Evolutionary conservation across 2,329 filamentous ascomycete species (phyloP).

Genomic region (Huntiella abstrusa): DNA sequence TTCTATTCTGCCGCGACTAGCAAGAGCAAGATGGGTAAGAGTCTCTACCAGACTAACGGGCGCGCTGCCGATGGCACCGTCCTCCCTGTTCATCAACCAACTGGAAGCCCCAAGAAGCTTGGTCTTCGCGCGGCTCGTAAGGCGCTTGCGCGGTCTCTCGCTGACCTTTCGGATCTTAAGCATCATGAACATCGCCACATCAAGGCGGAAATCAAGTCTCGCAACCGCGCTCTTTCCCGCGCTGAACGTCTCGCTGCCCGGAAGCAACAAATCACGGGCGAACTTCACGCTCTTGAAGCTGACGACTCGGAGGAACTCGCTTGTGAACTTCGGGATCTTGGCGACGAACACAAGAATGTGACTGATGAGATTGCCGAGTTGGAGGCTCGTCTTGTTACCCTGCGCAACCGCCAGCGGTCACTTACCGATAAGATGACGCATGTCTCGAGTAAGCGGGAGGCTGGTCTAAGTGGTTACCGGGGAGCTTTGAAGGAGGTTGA

Average conservation of each 20-base stretch:
- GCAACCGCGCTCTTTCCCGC: constrained; percentile 38
- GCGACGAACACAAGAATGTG: constrained; percentile 32
- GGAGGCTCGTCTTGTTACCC: constrained; percentile 41
- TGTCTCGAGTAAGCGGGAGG: constrained; percentile 45
- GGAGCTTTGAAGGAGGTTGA: constrained; percentile 49
- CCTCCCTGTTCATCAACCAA: constrained; percentile 42
- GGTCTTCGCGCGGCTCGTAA: constrained; percentile 44
- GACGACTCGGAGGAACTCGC: constrained; percentile 39
- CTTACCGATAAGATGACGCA: constrained; percentile 42
- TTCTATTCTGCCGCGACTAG: constrained; percentile 23
- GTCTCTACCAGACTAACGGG: constrained; percentile 23
- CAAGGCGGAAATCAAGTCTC: constrained; percentile 33
- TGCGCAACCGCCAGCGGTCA: constrained; percentile 41
- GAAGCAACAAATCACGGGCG: constrained; percentile 28
- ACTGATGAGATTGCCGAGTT: constrained; percentile 46
- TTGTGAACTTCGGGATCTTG: constrained; percentile 40
- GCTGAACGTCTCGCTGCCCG: constrained; percentile 34
- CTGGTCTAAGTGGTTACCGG: constrained; percentile 52
- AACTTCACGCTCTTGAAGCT: constrained; percentile 34
- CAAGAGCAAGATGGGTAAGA: constrained; percentile 22
- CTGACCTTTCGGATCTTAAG: constrained; percentile 45
- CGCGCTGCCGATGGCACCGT: constrained; percentile 28
- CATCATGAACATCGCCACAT: constrained; percentile 47
- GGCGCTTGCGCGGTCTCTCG: constrained; percentile 44
- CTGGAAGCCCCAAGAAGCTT: constrained; percentile 24